Conservation (phyloP, 371 early-diverging fungal species). For the Dichotomocladium elegans region DNA sequence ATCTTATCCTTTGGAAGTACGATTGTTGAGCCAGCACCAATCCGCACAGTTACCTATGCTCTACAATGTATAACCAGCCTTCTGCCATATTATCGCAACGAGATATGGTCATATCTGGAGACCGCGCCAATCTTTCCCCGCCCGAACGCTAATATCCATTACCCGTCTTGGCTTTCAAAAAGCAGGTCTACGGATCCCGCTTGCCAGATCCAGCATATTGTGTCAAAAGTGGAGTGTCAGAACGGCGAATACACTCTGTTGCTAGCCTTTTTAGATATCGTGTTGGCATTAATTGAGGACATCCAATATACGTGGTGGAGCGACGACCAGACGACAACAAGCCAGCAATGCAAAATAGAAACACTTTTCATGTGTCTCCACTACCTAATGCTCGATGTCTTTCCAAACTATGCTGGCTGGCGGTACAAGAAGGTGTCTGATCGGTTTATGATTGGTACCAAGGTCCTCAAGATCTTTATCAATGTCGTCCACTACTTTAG, state of each 20-base stretch:
- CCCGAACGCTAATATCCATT: constrained; percentile 11
- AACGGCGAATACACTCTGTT: constrained; percentile 29
- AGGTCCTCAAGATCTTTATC: constrained; percentile 30
- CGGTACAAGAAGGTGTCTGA: constrained; percentile 38
- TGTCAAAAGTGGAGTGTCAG: constrained; percentile 28
- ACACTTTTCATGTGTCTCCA: constrained; percentile 28
- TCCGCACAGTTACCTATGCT: constrained; percentile 20
- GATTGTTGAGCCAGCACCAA: constrained; percentile 7
- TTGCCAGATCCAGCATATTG: constrained; percentile 28
- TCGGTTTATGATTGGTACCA: constrained; percentile 36
- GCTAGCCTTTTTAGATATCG: constrained; percentile 36
- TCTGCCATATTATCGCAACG: constrained; percentile 24
- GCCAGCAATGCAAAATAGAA: constrained; percentile 21
- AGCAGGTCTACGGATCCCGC: constrained; percentile 5
- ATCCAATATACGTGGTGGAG: constrained; percentile 38
- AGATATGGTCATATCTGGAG: constrained; percentile 32
- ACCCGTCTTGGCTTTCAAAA: constrained; percentile 3
- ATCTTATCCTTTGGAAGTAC: constrained; percentile 16
- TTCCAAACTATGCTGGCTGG: constrained; percentile 39
- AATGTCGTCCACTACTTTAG: constrained; percentile 27
- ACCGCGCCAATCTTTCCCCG: constrained; percentile 31
- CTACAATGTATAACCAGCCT: constrained; percentile 29
- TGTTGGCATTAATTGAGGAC: constrained; percentile 32
- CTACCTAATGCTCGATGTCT: constrained; percentile 39
- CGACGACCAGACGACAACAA: not conserved